Conservation (phyloP, 257 asterid genomes). For the Marsdenia floribunda region DNA sequence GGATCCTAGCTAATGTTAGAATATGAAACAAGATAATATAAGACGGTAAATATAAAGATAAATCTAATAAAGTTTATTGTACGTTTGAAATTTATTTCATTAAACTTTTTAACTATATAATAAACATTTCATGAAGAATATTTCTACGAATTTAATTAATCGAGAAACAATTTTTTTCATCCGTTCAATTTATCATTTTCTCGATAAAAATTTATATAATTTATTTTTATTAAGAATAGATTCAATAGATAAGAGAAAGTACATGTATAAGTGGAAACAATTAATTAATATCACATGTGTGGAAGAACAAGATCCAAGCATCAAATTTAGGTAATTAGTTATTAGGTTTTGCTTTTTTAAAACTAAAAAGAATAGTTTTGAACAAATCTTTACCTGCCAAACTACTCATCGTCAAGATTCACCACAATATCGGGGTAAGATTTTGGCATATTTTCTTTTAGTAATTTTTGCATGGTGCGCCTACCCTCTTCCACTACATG, state of each 20-base stretch:
- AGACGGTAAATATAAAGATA: too few relatives aligned
- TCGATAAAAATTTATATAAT: too few relatives aligned
- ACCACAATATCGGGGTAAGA: not conserved
- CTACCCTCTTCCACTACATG: not conserved
- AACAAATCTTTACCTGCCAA: not conserved
- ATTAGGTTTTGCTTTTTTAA: not conserved
- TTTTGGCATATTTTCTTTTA: not conserved
- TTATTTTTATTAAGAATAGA: not conserved
- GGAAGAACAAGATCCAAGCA: not conserved
- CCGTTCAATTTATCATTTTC: too few relatives aligned
- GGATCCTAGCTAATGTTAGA: too few relatives aligned
- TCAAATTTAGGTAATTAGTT: conserved; percentile 7
- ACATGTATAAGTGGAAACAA: too few relatives aligned
- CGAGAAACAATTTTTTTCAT: too few relatives aligned
- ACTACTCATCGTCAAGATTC: not conserved
- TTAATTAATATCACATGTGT: not conserved
- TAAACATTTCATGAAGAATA: too few relatives aligned
- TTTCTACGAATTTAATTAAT: too few relatives aligned
- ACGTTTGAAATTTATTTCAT: too few relatives aligned
- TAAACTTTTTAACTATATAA: too few relatives aligned
- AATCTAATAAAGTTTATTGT: too few relatives aligned
- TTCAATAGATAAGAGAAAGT: not conserved
- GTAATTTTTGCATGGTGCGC: not conserved
- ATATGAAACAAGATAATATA: too few relatives aligned
- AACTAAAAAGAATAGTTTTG: not conserved